phyloP scores from a whole-genome alignment of 352 stramenopile species.

The Pythium volutum region DNA sequence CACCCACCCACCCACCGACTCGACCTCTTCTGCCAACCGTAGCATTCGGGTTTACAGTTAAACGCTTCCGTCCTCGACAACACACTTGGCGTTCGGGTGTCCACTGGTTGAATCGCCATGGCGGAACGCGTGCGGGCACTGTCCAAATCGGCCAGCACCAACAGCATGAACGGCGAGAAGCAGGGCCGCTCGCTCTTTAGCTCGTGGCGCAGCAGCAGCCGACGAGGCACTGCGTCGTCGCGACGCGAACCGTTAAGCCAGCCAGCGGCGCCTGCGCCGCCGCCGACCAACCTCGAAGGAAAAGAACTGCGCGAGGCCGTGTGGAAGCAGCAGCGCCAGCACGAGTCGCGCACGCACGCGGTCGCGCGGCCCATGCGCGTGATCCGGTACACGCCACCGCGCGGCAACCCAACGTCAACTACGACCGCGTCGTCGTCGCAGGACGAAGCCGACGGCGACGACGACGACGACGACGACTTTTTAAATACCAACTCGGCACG shows the following conservation, averaged over 20 bases:
- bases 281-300: constrained; percentile 14
- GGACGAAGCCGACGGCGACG: constrained; percentile 5
- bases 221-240: constrained; percentile 1
- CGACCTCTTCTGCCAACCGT: neutral
- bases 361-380: constrained; percentile 18
- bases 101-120: neutral
- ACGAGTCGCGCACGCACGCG: neutral
- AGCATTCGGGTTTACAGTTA: no score
- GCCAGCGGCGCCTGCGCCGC: neutral
- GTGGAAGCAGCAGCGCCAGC: constrained; percentile 26
- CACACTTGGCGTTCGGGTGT: no score
- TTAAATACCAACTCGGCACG: constrained; percentile 16
- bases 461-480: constrained; percentile 20
- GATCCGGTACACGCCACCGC: constrained; percentile 22
- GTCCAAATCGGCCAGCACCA: constrained; percentile 20
- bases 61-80: no score
- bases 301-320: constrained; percentile 25
- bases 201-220: constrained; percentile 12
- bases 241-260: neutral
- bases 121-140: constrained; percentile 6
- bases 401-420: neutral
- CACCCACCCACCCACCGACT: neutral
- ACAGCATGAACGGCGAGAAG: constrained; percentile 1
- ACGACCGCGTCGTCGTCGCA: neutral
- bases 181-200: constrained; percentile 16